A percentile compares a stretch with the other conserved stretches of the same genome.
These are phyloP conservation scores for Zelopaecilomyces penicillatus DNA, from an alignment of 2,329 filamentous ascomycete genomes.

Conservation along the genomic window DNA sequence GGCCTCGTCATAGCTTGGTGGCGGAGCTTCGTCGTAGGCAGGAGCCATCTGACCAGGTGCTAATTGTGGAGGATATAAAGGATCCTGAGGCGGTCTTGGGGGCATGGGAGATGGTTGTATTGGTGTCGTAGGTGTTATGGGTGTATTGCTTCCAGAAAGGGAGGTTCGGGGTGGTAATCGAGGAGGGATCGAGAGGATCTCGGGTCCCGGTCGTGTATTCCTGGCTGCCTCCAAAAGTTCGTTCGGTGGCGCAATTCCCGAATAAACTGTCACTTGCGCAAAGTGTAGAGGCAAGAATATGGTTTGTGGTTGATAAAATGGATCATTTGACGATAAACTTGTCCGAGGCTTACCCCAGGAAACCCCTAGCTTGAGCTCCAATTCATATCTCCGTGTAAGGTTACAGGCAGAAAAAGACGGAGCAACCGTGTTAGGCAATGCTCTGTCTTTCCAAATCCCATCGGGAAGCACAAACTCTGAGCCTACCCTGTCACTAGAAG, in stretches of 20 bases:
- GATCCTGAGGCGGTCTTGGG: conserved; percentile 32
- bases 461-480: conserved; percentile 63
- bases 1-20: conserved; percentile 90
- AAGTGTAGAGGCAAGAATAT: conserved; percentile 74
- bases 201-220: conserved; percentile 30
- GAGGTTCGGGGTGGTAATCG: conserved; percentile 27
- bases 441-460: conserved; percentile 61
- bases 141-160: conserved; percentile 14
- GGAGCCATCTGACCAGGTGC: conserved; percentile 32
- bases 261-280: conserved; percentile 67
- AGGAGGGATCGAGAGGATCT: conserved; percentile 23
- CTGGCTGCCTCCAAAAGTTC: conserved; percentile 58
- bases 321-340: conserved; percentile 15
- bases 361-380: conserved; percentile 74
- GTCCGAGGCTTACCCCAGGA: conserved; percentile 56
- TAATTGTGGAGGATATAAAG: conserved; percentile 52
- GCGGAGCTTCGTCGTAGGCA: conserved; percentile 70
- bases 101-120: conserved; percentile 14
- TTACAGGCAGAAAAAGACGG: conserved; percentile 89
- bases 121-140: conserved; percentile 12
- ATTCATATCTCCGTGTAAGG: conserved; percentile 68
- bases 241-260: conserved; percentile 74
- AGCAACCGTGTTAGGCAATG: conserved; percentile 76
- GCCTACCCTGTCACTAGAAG: conserved; percentile 46
- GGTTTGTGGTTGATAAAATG: conserved; percentile 47